Evolutionary conservation across 306 rosid species (phyloP), one percentile per base, ranked within the genome.

Genomic region (Trichosanthes truncata): DNA sequence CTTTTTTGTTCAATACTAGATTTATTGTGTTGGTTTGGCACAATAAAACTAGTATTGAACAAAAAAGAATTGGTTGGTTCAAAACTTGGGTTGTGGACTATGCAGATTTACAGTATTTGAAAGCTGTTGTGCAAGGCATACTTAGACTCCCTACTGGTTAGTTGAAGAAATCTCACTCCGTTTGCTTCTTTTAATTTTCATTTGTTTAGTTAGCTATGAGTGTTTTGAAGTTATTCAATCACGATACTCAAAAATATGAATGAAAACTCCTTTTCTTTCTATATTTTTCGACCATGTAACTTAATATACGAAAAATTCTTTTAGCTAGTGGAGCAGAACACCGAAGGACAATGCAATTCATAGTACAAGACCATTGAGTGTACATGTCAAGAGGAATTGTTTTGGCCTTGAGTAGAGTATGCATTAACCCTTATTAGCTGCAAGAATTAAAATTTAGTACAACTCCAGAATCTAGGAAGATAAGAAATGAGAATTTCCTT

Each of bases 311-410:
- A 31, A 4, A 18, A 71, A 71, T 41, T n/a, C 14, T 40, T 45
- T 45, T 89, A 95, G 98, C 86, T 95, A 68, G 97, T 82, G 60
- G 97, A 92, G 61, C 97, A 95, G 88, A 91, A 85, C 68, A 84
- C 97, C 49, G 98, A 95, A 89, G 98, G 98, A 76, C 98, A 95
- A 73, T 95, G 98, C 87, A 88, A 95, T 83, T 95, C 98, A 14
- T 90, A 95, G 86, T 95, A 97, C 91, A 95, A 95, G 89, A 95
- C 98, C 2, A 87, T 92, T 56, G 95, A n/a, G n/a, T 90, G 97
- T 83, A 89, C 97, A 48, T 95, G 98, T 79, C 97, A 91, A 67
- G 98, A 91, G 85, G 98, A 48, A 73, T 36, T 46, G 23, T 3
- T 73, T 73, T 4, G 43, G 60, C 41, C 60, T 73, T 48, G 36